phyloP scores from a whole-genome alignment of 1,284 basidiomycete species.

The Phlebopus sp. region DNA sequence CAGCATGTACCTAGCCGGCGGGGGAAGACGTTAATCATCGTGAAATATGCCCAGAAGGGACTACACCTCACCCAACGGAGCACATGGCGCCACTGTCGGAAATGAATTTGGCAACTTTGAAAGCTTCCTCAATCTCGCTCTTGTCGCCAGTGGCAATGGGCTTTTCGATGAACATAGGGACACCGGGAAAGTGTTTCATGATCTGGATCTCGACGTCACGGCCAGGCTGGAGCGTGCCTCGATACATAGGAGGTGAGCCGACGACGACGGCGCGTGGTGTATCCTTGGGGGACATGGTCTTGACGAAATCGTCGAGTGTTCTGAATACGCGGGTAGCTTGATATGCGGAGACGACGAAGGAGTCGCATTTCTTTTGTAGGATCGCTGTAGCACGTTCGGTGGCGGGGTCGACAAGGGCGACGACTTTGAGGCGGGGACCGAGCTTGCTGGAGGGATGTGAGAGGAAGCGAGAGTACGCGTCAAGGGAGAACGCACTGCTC shows the following conservation, averaged over 20 bases:
- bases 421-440: constrained; percentile 92
- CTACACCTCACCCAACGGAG: constrained; percentile 73
- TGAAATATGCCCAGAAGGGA: constrained; percentile 5
- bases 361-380: constrained; percentile 88
- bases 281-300: constrained; percentile 60
- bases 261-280: constrained; percentile 80
- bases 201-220: constrained; percentile 91
- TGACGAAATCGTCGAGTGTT: constrained; percentile 84
- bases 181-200: constrained; percentile 84
- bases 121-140: constrained; percentile 63
- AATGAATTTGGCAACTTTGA: constrained; percentile 67
- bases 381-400: constrained; percentile 78
- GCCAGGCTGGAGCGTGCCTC: constrained; percentile 75
- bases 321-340: constrained; percentile 87
- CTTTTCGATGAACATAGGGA: constrained; percentile 93
- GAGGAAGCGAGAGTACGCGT: background rate
- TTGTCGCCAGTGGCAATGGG: constrained; percentile 85
- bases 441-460: constrained; percentile 69
- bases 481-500: constrained; percentile 63
- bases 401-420: constrained; percentile 91
- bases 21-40: constrained; percentile 11
- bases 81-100: constrained; percentile 72
- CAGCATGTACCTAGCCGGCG: constrained; percentile 71
- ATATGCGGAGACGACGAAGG: constrained; percentile 93
- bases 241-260: constrained; percentile 92